Conservation (phyloP, 129 eudicot genomes). For the Logfia minima region DNA sequence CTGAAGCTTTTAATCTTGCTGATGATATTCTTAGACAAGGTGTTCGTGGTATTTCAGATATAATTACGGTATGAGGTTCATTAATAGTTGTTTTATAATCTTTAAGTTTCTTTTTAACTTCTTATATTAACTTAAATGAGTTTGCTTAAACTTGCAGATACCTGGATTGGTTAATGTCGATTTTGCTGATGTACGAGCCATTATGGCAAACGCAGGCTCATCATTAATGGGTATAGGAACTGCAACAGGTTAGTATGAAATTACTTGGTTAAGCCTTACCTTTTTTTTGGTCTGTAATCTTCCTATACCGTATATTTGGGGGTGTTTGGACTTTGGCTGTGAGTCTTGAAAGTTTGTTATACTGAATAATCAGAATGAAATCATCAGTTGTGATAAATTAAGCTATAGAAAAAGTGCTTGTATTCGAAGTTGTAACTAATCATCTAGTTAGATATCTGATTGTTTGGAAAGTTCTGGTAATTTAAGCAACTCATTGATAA, state of each 20-base stretch:
- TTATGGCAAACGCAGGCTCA: constrained; percentile 96
- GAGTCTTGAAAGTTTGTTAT: not conserved
- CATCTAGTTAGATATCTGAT: not conserved
- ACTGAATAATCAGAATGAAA: not conserved
- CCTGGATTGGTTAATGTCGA: constrained; percentile 97
- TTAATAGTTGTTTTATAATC: not conserved
- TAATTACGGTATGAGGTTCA: constrained; percentile 62
- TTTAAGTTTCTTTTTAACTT: not conserved
- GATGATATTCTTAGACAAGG: constrained; percentile 98
- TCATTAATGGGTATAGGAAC: constrained; percentile 98
- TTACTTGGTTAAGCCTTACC: not conserved
- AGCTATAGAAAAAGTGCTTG: not conserved
- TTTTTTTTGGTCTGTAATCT: not conserved
- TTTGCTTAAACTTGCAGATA: constrained; percentile 46
- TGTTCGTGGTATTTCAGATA: constrained; percentile 96
- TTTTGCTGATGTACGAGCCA: constrained; percentile 98
- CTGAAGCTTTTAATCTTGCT: constrained; percentile 94
- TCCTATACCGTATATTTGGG: not conserved
- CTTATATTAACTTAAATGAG: not conserved
- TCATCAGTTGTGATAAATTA: not conserved
- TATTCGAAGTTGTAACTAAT: not conserved
- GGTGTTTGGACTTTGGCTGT: not conserved
- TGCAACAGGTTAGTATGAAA: constrained; percentile 22
- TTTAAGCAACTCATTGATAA: not conserved
- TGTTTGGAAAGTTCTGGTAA: not conserved